Base-by-base conservation (phyloP, 1,284 basidiomycete genomes). In the Austroboletus sp. region DNA sequence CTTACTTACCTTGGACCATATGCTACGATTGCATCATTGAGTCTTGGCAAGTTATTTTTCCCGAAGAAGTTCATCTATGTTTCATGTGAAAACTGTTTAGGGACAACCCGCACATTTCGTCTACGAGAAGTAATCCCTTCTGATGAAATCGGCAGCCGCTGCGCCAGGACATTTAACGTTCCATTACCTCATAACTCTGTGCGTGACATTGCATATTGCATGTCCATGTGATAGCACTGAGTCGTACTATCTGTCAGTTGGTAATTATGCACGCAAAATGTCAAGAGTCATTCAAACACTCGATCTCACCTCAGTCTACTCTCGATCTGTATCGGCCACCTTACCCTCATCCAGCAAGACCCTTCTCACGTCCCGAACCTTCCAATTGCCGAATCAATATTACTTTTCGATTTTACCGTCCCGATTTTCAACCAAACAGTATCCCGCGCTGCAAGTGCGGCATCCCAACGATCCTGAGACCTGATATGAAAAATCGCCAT, bases 231-330 rank as follows among this genome's bases (percentile, higher is more conserved):
- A 13, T n/a, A 6, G 2, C 15, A 33, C 15, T 16, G 15, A 27
- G 29, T 12, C 31, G 31, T 23, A 25, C 10, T 26, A 44, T 41
- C 45, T 40, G 31, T 45, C 15, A 89, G 82, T 70, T 92, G 27
- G 73, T 79, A n/a, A 85, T 95, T 56, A 97, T 97, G 93, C 88
- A 93, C 54, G 88, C 88, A 0, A 84, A 86, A 1, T 85, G 82
- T 51, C 93, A 97, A 70, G 92, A 97, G 65, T 73, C 74, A 16
- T 97, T 85, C 71, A 96, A 96, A 55, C 86, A 89, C 54, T 74
- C 77, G 7, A 75, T 93, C 10, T 90, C 89, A 3, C 79, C 85
- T 0, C 87, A 90, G 54, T 67, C 74, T 30, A 73, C 80, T 0
- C 74, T 94, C 42, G 91, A 94, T 60, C 57, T 85, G 15, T 93